Conservation (phyloP, 139 green algal species). For the Deuterostichococcus epilithicus region DNA sequence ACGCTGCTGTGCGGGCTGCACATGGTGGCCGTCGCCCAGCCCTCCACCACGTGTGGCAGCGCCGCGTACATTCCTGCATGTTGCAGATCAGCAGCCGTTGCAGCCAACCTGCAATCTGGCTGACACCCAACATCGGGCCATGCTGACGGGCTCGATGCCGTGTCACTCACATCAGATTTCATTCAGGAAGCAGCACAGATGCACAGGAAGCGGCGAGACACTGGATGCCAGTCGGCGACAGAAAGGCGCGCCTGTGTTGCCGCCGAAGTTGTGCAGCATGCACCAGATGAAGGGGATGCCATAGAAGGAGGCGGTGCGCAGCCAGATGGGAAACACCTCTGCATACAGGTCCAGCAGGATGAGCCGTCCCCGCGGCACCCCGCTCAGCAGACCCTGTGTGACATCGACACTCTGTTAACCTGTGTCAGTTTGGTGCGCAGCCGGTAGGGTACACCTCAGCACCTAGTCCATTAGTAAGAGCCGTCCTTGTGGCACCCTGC, state of each 20-base stretch:
- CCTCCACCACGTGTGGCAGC: background rate
- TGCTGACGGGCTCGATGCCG: background rate
- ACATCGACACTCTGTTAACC: no score
- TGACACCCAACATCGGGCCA: background rate
- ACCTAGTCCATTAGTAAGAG: no score
- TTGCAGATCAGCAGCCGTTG: background rate
- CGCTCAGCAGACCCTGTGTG: slow-evolving; percentile 36
- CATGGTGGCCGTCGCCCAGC: background rate
- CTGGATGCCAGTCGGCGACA: background rate
- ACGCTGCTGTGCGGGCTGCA: slow-evolving; percentile 10
- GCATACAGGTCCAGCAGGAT: slow-evolving; percentile 49
- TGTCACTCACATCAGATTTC: no score
- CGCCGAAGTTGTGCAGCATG: slow-evolving; percentile 57
- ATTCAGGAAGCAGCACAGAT: no score
- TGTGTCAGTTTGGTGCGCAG: no score
- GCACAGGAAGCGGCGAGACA: background rate
- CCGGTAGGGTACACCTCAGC: no score
- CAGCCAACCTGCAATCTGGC: background rate
- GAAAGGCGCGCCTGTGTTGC: slow-evolving; percentile 17
- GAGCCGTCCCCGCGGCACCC: slow-evolving; percentile 30
- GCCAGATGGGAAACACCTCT: slow-evolving; percentile 41
- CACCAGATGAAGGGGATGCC: slow-evolving; percentile 38
- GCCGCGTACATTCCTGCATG: slow-evolving; percentile 3
- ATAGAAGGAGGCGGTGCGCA: slow-evolving; percentile 25
- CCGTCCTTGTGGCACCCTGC: no score